Base-by-base conservation (phyloP, 495 filamentous ascomycete genomes). In the Podospora comata region DNA sequence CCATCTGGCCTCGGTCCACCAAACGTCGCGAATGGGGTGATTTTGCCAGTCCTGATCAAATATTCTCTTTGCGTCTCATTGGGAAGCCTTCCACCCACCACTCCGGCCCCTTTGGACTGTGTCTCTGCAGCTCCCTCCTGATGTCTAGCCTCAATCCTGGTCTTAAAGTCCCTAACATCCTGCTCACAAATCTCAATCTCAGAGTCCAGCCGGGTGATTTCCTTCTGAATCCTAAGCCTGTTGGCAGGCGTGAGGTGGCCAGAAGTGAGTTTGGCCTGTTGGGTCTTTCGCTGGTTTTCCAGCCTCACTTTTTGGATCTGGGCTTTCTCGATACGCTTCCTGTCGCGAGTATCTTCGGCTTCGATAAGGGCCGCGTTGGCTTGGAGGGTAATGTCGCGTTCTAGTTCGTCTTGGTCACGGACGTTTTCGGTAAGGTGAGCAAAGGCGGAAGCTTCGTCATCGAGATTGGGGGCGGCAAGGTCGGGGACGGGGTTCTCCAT, bases 41-140 rank as follows among this genome's bases (percentile, higher is more conserved):
- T 99, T 78, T 98, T 97, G 64, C 95, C 95, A 0, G 94, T 99
- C 5, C 95, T 86, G 44, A 99, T 94, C 61, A 99, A 85, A 76
- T 92, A 98, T 32, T 96, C 93, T 60, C 94, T 86, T 63, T 91
- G 87, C 16, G 85, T 92, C 79, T 98, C 95, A 71, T 90, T 88
- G 18, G 91, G 87, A 67, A 93, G 76, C 64, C 85, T 86, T 15
- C 77, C 73, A 20, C 75, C 77, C 19, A 74, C 68, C 26, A 81
- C 78, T 19, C 75, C 78, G 16, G 74, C 68, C 26, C 81, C 78
- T 6, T 74, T 72, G 1, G 72, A 73, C 19, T 79, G 76, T 13
- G 82, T 82, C 59, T 86, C 79, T 2, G 65, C 70, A n/a, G 73
- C 77, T 32, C 76, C 82, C 44, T 82, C 80, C 64, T 83, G 78